phyloP scores from a whole-genome alignment of 139 green algal species.

The Volvox africanus region DNA sequence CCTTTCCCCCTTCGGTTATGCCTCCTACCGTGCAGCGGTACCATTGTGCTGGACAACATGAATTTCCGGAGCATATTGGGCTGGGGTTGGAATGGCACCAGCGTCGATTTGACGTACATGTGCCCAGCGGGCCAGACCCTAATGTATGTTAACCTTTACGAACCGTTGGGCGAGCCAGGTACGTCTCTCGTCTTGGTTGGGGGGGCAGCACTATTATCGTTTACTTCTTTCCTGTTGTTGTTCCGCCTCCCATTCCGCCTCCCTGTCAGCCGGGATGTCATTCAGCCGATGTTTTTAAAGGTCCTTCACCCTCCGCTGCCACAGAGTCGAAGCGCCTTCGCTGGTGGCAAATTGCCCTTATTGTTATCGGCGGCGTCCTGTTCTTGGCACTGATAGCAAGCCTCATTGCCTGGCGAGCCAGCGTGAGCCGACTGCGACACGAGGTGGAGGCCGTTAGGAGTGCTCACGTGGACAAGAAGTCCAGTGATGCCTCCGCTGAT shows the following conservation, averaged over 20 bases:
- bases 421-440: background rate
- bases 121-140: background rate
- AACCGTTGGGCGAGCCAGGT: background rate
- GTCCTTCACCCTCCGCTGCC: no score
- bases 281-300: no score
- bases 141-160: conserved; percentile 29
- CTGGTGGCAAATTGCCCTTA: conserved; percentile 27
- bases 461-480: conserved; percentile 18
- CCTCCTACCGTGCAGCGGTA: background rate
- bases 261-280: no score
- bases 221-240: no score
- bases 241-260: no score
- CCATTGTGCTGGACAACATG: background rate
- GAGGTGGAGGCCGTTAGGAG: conserved; percentile 38
- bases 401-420: background rate
- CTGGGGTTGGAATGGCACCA: conserved; percentile 23
- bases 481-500: background rate
- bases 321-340: background rate
- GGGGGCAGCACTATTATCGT: conserved; percentile 33
- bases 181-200: background rate
- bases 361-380: conserved; percentile 3
- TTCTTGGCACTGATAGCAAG: background rate
- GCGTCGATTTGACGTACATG: conserved; percentile 3
- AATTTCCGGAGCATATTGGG: background rate
- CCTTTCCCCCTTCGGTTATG: no score